Evolutionary conservation across 1,284 basidiomycete genomes (phyloP).

Genomic region (Marasmius sp.): DNA sequence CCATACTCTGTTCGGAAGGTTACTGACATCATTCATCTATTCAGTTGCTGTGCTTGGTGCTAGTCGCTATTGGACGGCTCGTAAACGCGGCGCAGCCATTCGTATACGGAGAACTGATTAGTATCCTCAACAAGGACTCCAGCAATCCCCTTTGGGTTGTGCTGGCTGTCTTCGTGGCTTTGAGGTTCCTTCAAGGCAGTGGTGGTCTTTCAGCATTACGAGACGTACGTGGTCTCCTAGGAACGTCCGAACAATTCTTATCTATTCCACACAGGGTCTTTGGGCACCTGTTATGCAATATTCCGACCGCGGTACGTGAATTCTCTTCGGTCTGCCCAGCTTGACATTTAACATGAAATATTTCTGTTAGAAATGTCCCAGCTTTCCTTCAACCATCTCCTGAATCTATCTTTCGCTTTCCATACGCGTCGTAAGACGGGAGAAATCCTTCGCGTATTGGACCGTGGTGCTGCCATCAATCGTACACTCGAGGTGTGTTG

Average conservation of each 20-base stretch:
- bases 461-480: slow-evolving; percentile 89
- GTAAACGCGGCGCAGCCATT: slow-evolving; percentile 77
- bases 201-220: slow-evolving; percentile 72
- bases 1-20: background rate
- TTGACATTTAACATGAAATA: slow-evolving; percentile 9
- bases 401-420: slow-evolving; percentile 85
- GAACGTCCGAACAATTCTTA: slow-evolving; percentile 5
- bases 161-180: slow-evolving; percentile 58
- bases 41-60: slow-evolving; percentile 62
- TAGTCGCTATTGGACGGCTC: slow-evolving; percentile 73
- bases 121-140: slow-evolving; percentile 51
- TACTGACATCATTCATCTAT: background rate
- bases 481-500: slow-evolving; percentile 71
- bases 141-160: slow-evolving; percentile 58
- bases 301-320: slow-evolving; percentile 59
- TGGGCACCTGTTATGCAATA: slow-evolving; percentile 89
- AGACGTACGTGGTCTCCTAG: slow-evolving; percentile 47
- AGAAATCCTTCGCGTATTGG: slow-evolving; percentile 83
- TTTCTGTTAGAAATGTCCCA: slow-evolving; percentile 66
- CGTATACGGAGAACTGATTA: slow-evolving; percentile 69
- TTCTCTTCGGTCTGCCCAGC: background rate
- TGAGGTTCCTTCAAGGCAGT: slow-evolving; percentile 68
- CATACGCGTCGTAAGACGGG: slow-evolving; percentile 78
- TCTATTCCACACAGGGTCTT: slow-evolving; percentile 43
- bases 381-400: slow-evolving; percentile 75